These are phyloP conservation scores for Eucalyptus cloeziana DNA, from an alignment of 345 rosid genomes.

Conservation along the genomic window DNA sequence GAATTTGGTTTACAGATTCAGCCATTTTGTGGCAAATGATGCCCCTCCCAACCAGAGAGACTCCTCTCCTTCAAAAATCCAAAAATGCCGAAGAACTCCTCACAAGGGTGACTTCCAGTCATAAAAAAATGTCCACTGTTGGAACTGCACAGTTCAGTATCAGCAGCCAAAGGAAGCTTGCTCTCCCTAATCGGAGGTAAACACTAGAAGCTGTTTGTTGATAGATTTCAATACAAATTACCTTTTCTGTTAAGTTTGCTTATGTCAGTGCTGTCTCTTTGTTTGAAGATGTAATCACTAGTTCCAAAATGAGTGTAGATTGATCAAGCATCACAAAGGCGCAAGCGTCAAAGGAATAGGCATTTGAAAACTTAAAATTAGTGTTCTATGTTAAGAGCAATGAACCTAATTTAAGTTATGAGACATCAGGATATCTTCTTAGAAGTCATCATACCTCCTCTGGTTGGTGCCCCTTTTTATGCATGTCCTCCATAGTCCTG, in stretches of 20 bases:
- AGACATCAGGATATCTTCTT: neutral
- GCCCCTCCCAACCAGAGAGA: neutral
- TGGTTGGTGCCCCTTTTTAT: slow-evolving; percentile 63
- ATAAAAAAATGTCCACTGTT: neutral
- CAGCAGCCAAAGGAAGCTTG: neutral
- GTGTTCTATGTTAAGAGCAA: neutral
- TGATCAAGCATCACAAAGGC: neutral
- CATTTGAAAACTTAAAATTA: neutral
- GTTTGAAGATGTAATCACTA: neutral
- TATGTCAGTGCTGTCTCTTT: neutral
- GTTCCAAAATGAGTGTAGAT: neutral
- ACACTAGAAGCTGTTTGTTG: neutral
- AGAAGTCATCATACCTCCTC: slow-evolving; percentile 50
- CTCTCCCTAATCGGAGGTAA: neutral
- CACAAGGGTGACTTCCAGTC: neutral
- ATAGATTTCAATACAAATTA: neutral
- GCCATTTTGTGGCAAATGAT: neutral
- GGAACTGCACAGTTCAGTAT: neutral
- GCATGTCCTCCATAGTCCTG: slow-evolving; percentile 71
- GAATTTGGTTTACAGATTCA: neutral
- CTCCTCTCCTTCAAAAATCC: neutral
- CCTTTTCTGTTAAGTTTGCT: neutral
- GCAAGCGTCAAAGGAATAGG: neutral
- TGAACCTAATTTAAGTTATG: neutral
- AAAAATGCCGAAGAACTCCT: neutral